Evolutionary conservation across 495 filamentous ascomycete genomes (phyloP), one percentile per base, ranked within the genome.

Genomic region (Staphylotrichum longicolle): DNA sequence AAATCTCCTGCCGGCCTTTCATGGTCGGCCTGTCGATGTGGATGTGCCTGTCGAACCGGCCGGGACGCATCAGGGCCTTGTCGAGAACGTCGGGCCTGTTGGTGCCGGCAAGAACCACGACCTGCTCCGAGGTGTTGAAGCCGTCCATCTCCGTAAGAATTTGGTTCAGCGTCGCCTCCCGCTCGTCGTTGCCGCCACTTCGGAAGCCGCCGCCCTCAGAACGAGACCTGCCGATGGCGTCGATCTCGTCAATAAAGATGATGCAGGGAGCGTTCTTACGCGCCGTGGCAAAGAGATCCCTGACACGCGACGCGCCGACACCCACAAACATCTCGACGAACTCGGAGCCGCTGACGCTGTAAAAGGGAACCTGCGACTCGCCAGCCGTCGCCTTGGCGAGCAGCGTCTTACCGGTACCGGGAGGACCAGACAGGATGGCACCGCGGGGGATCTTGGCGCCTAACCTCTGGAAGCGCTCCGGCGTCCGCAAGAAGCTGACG

Each of bases 261-360:
- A 98, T 98, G 77, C 94, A 98, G 3, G 94, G 94, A 4, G 95
- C 88, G 74, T 92, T 94, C 79, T 96, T 97, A 45, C 95, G 83
- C 10, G 94, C 94, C 65, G 90, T 96, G 49, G 91, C 88, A 66
- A 98, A 98, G 42, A 98, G 82, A 75, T 98, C 94, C 70, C 94
- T 85, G 46, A 98, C 94, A 70, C 94, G 85, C 9, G 91, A 96
- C 40, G 94, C 89, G 77, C 94, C 94, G 54, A 98, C 94, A 82
- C 94, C 94, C 46, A 98, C 94, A 68, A 98, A 98, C 92, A 98
- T 98, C 76, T 98, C 94, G 44, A 98, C 92, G 67, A 98, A 98
- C 70, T 98, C 94, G 30, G 94, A 98, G 68, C 94, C 94, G 75
- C 91, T 96, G 74, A 98, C 95, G 68, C 87, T 96, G 82, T 90